Evolutionary conservation across 345 rosid species (phyloP).

Genomic region (Bruguiera parviflora): DNA sequence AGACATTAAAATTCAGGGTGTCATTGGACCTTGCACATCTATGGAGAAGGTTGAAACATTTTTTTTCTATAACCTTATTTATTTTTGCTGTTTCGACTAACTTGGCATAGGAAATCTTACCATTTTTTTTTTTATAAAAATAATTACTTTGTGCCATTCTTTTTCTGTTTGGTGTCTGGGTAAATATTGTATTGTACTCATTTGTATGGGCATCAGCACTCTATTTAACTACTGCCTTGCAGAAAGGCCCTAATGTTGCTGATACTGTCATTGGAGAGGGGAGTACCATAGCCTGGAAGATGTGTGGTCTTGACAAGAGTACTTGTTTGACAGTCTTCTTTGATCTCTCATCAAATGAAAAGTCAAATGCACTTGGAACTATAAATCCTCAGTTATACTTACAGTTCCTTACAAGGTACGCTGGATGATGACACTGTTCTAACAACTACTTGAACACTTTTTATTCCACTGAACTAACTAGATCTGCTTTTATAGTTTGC

Average conservation of each 20-base stretch:
- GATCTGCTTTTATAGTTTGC: conserved; percentile 2
- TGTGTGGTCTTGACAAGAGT: conserved; percentile 96
- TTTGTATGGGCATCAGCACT: neutral
- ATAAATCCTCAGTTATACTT: conserved; percentile 74
- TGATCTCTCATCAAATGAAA: conserved; percentile 87
- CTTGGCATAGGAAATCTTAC: too few relatives aligned
- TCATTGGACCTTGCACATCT: conserved; percentile 92
- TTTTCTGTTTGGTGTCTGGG: too few relatives aligned
- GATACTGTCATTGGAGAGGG: conserved; percentile 95
- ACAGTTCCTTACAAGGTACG: conserved; percentile 88
- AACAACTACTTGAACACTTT: neutral
- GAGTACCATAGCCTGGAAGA: conserved; percentile 81
- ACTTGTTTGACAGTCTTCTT: conserved; percentile 90
- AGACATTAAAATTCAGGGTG: conserved; percentile 92
- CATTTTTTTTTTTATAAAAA: too few relatives aligned
- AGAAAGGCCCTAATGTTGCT: conserved; percentile 92
- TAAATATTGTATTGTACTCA: neutral
- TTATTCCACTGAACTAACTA: neutral
- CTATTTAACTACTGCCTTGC: conserved; percentile 37
- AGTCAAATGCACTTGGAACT: conserved; percentile 64
- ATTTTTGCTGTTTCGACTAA: neutral
- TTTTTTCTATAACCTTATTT: conserved; percentile 6
- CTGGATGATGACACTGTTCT: neutral
- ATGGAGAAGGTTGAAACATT: conserved; percentile 70
- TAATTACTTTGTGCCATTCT: too few relatives aligned